Evolutionary conservation across 495 filamentous ascomycete species (phyloP), one percentile per base, ranked within the genome.

Genomic region (Bombardia bombarda): DNA sequence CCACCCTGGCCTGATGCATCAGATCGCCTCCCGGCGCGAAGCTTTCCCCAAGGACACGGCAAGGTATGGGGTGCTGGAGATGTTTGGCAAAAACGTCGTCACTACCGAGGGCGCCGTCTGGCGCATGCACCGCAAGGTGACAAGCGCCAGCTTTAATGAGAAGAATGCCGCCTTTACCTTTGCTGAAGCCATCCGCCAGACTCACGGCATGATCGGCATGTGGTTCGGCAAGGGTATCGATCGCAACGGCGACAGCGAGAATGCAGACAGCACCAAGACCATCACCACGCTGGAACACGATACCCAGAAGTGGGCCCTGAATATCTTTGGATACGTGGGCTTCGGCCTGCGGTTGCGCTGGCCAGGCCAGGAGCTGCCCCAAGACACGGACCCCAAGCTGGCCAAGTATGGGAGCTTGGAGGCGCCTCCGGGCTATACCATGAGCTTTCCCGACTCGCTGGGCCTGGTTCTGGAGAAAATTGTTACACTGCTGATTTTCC

Each of bases 131-230:
- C 72, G 83, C 38, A 84, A 82, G 58, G 72, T 82, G 17, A 81
- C 79, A 0, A 72, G 77, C 21, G 77, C 80, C 17, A 75, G 77
- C 17, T 87, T 87, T 57, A 78, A 78, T 35, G 83, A 86, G 63
- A 82, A 72, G 64, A 86, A 85, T 60, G 82, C 83, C 40, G 70
- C 71, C 3, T 46, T 80, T 38, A 79, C 83, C 2, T 86, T 82
- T 53, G 53, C 44, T 32, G 80, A 84, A 49, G 72, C 70, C 10
- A 60, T 84, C 42, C 60, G 59, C 20, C 80, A 84, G 56, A 70
- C 76, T 1, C 57, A 65, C 45, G 69, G 72, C 16, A 72, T 85
- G 67, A 42, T 82, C 4, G 51, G 56, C 21, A 47, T 66, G 21
- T 82, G 79, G 73, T 58, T 73, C 28, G 45, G 46, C 19, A 14